Evolutionary conservation across 2,329 filamentous ascomycete genomes (phyloP).

Genomic region (Fusarium sp.): DNA sequence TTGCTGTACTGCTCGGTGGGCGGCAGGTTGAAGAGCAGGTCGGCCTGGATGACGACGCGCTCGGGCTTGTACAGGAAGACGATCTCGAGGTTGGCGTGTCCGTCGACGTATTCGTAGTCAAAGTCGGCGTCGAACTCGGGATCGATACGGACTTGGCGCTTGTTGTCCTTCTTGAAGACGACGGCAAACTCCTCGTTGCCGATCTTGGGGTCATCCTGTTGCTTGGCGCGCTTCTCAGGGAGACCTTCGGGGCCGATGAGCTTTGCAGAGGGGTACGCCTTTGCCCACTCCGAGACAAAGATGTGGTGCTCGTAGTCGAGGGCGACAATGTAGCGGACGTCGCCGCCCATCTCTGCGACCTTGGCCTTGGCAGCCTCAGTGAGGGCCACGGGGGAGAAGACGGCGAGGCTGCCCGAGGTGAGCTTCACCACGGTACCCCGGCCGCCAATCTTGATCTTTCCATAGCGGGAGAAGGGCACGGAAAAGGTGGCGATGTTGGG

Average conservation of each 20-base stretch:
- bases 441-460: constrained; percentile 81
- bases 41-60: constrained; percentile 82
- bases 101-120: constrained; percentile 81
- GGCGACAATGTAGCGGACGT: constrained; percentile 84
- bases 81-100: constrained; percentile 83
- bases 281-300: constrained; percentile 84
- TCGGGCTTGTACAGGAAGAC: constrained; percentile 86
- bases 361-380: constrained; percentile 75
- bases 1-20: constrained; percentile 86
- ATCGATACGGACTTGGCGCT: constrained; percentile 63
- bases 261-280: constrained; percentile 77
- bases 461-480: constrained; percentile 84
- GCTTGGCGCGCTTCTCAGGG: constrained; percentile 76
- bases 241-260: constrained; percentile 85
- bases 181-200: constrained; percentile 67
- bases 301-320: constrained; percentile 95
- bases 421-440: constrained; percentile 87
- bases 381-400: constrained; percentile 90
- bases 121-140: constrained; percentile 88
- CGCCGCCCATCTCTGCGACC: constrained; percentile 69
- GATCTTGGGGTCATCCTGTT: constrained; percentile 56
- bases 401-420: constrained; percentile 76
- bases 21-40: constrained; percentile 91
- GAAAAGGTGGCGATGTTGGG: constrained; percentile 80
- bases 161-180: constrained; percentile 69